These are phyloP conservation scores for Dothistroma septosporum DNA, from an alignment of 2,329 filamentous ascomycete genomes.

Conservation along the genomic window DNA sequence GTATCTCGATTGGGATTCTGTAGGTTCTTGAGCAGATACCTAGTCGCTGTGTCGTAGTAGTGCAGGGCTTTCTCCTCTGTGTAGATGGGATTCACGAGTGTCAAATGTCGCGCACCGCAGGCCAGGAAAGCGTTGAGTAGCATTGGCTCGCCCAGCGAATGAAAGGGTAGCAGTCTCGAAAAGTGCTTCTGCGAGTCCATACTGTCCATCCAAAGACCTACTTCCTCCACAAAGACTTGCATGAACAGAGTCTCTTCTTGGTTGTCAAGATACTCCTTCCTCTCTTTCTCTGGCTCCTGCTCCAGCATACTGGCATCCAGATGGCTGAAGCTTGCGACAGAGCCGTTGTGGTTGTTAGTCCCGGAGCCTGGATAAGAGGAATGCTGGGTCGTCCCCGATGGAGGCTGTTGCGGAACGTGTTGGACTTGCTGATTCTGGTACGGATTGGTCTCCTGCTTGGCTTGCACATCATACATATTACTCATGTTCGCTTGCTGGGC, in stretches of 20 bases:
- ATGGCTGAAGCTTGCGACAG: conserved; percentile 37
- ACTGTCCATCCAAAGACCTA: conserved; percentile 91
- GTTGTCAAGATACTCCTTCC: conserved; percentile 63
- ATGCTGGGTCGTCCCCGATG: conserved; percentile 24
- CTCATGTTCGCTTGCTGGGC: conserved; percentile 31
- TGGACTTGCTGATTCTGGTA: conserved; percentile 20
- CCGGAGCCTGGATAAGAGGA: conserved; percentile 23
- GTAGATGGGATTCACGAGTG: conserved; percentile 64
- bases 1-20: conserved; percentile 83
- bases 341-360: conserved; percentile 24
- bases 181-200: conserved; percentile 83
- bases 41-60: conserved; percentile 83
- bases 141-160: conserved; percentile 79
- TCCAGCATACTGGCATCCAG: conserved; percentile 34
- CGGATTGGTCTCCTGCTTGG: conserved; percentile 31
- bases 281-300: conserved; percentile 38
- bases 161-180: conserved; percentile 74
- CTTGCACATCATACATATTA: conserved; percentile 38
- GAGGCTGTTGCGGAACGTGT: conserved; percentile 11
- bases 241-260: conserved; percentile 81
- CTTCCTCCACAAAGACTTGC: conserved; percentile 87
- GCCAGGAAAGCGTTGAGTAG: conserved; percentile 83
- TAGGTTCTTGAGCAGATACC: conserved; percentile 68
- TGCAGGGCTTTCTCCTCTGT: conserved; percentile 71
- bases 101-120: conserved; percentile 79